Base-by-base conservation (phyloP, 345 rosid genomes). In the Limnanthes douglasii region DNA sequence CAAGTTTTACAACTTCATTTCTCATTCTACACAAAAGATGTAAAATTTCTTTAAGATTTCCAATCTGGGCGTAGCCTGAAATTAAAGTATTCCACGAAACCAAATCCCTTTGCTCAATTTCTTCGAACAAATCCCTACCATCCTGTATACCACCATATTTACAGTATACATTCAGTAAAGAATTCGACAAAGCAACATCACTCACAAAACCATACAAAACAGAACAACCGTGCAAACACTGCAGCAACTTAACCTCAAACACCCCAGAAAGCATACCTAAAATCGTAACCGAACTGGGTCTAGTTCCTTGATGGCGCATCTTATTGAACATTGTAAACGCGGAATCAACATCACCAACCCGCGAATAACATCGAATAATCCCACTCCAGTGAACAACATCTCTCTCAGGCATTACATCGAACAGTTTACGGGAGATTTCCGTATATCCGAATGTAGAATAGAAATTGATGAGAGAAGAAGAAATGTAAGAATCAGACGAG, bases 11-110 rank as follows among this genome's bases (percentile, higher is more conserved):
- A 32, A 59, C 61, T 59, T 58, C 64, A 28, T 26, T 32, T 35
- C 43, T 53, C 71, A 72, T 61, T 45, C 59, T 53, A 5, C 13
- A 21, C 51, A 63, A 50, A 51, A 69, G 72, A 37, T 43, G 62
- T 38, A 58, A 35, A 9, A 51, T 56, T 61, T 46, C 63, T 45
- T 40, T 39, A 57, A 56, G 41, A 40, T 56, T 38, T 16, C 64
- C 70, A 25, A 43, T 32, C 41, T 34, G 56, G 14, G 74, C 63
- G 53, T 58, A 66, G 5, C 74, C 66, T 0, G 70, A 56, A 34
- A 72, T 37, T 57, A 76, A 47, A 6, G 65, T 57, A 61, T 72
- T 76, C 74, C 72, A 72, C 0, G 86, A 66, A 56, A 69, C 42
- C 25, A 62, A 40, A 53, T 76, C 80, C 45, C 72, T 48, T 43